Percentiles rank a stretch among this genome's conserved stretches.
phyloP scores from a whole-genome alignment of 2,329 filamentous ascomycete species.

The Lizonia empirigonia region DNA sequence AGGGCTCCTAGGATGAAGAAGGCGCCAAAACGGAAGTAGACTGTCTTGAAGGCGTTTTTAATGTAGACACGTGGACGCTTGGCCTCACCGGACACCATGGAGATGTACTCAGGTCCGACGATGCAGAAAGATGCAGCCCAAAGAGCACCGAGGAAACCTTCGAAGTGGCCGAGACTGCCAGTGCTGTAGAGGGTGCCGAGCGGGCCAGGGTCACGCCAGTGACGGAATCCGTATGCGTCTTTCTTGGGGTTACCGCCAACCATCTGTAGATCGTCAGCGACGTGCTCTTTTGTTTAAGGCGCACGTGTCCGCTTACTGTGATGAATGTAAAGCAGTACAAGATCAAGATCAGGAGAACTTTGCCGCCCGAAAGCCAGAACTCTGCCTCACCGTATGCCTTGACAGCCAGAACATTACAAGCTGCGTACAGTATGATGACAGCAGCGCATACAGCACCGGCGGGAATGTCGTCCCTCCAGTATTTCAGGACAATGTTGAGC shows the following conservation, averaged over 20 bases:
- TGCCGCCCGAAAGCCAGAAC: constrained; percentile 54
- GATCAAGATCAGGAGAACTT: constrained; percentile 54
- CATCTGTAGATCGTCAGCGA: constrained; percentile 29
- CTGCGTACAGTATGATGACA: constrained; percentile 51
- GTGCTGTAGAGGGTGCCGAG: constrained; percentile 36
- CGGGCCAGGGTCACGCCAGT: constrained; percentile 50
- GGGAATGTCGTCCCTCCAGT: constrained; percentile 55
- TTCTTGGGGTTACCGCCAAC: constrained; percentile 53
- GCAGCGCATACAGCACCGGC: constrained; percentile 50
- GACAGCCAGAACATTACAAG: constrained; percentile 55
- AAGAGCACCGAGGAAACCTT: constrained; percentile 48
- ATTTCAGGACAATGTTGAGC: constrained; percentile 47
- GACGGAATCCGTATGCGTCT: constrained; percentile 52
- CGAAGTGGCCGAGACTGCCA: constrained; percentile 38
- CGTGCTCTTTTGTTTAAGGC: fast-evolving
- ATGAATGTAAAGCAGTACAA: constrained; percentile 56
- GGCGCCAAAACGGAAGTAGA: constrained; percentile 53
- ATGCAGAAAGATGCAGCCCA: constrained; percentile 55
- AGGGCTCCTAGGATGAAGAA: constrained; percentile 56
- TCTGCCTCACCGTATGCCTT: constrained; percentile 53
- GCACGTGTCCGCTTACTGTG: constrained; percentile 25
- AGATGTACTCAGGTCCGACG: constrained; percentile 56
- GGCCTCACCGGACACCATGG: constrained; percentile 56
- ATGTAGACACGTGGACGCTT: constrained; percentile 54
- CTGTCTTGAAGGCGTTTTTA: constrained; percentile 56